Evolutionary conservation across 2,329 filamentous ascomycete genomes (phyloP).

Genomic region (Cryphonectria radicalis): DNA sequence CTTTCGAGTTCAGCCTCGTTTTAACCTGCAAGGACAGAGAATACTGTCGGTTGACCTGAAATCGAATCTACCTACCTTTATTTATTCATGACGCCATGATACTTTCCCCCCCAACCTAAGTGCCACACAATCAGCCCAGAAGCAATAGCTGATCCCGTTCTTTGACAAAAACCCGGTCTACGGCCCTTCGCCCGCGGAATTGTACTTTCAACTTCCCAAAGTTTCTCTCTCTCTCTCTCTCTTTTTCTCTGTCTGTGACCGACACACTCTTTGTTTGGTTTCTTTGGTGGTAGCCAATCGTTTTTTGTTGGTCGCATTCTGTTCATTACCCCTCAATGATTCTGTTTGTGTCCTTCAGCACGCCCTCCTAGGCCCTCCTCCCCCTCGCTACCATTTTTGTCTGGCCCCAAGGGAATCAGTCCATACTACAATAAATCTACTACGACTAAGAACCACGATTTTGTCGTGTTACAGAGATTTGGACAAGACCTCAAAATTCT

Average conservation of each 20-base stretch:
- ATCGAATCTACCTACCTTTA: slow-evolving; percentile 5
- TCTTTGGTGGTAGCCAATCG: not conserved
- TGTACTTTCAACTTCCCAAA: not conserved
- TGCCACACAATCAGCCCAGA: not conserved
- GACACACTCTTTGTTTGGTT: not conserved
- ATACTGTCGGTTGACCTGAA: not conserved
- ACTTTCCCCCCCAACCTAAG: not conserved
- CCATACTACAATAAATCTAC: not conserved
- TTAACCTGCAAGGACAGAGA: not conserved
- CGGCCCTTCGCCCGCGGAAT: not conserved
- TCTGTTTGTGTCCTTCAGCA: not conserved
- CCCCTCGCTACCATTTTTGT: not conserved
- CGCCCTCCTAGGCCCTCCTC: not conserved
- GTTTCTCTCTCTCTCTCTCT: not conserved
- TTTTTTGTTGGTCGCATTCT: not conserved
- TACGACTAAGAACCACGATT: not conserved
- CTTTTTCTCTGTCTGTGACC: not conserved
- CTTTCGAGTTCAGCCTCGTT: slow-evolving; percentile 18
- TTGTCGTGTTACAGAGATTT: not conserved
- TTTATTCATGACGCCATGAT: slow-evolving; percentile 23
- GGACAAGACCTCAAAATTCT: not conserved
- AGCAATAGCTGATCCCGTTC: not conserved
- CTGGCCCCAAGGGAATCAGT: not conserved
- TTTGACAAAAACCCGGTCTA: not conserved
- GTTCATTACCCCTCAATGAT: not conserved